Conservation (phyloP, 768 basidiomycete species). For the Pleurotus citrinopileatus region DNA sequence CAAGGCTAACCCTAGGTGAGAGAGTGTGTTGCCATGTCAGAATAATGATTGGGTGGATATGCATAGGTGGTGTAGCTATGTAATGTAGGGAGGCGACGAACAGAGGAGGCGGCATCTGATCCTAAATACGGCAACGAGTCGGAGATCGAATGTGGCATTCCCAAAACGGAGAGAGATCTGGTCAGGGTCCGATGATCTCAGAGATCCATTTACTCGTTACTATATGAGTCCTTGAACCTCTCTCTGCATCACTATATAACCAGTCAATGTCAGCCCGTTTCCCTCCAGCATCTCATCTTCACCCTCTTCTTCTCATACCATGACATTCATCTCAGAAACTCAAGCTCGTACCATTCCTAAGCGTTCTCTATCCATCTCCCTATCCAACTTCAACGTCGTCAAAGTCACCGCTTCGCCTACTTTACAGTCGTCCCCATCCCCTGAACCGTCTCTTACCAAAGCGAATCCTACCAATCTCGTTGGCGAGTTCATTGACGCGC, state of each 20-base stretch:
- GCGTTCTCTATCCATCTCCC: conserved; percentile 24
- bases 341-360: conserved; percentile 17
- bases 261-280: background rate
- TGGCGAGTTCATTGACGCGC: conserved; percentile 53
- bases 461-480: conserved; percentile 37
- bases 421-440: conserved; percentile 15
- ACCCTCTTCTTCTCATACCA: conserved; percentile 14
- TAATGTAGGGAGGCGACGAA: too few species aligned
- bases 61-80: too few species aligned
- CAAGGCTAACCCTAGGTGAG: too few species aligned
- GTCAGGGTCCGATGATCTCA: conserved; percentile 7
- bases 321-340: conserved; percentile 29
- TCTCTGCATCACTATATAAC: conserved; percentile 3
- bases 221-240: too few species aligned
- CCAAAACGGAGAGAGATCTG: background rate
- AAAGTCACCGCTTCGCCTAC: conserved; percentile 21
- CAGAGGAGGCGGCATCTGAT: too few species aligned
- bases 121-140: too few species aligned
- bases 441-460: conserved; percentile 17
- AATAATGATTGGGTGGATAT: too few species aligned
- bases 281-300: background rate
- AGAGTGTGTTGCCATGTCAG: too few species aligned
- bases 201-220: conserved; percentile 1
- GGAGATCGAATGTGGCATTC: background rate
- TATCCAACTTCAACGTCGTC: conserved; percentile 18